Evolutionary conservation across 768 basidiomycete species (phyloP).

Genomic region (Suillus occidentalis): DNA sequence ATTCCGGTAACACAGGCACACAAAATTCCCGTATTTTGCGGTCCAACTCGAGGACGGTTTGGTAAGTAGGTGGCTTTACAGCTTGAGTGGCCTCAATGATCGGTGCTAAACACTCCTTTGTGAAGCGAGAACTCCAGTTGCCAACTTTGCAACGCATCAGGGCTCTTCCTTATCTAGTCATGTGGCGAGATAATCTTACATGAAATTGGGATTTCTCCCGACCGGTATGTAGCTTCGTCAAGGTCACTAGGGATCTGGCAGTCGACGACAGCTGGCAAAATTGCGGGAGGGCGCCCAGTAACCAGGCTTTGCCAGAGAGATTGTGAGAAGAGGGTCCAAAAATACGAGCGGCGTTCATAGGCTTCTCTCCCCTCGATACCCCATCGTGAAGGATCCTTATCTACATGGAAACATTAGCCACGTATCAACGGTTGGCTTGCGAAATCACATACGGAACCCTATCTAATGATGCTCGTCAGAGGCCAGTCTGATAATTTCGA

Average conservation of each 20-base stretch:
- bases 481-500: background rate
- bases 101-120: slow-evolving; percentile 42
- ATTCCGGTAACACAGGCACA: slow-evolving; percentile 23
- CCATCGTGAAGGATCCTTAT: slow-evolving; percentile 54
- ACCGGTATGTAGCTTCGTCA: slow-evolving; percentile 45
- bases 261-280: slow-evolving; percentile 43
- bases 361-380: slow-evolving; percentile 48
- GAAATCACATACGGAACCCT: slow-evolving; percentile 15
- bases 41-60: slow-evolving; percentile 49
- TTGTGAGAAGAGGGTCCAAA: slow-evolving; percentile 52
- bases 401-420: slow-evolving; percentile 26
- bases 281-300: slow-evolving; percentile 48
- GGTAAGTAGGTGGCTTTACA: slow-evolving; percentile 46
- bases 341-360: slow-evolving; percentile 53
- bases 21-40: slow-evolving; percentile 44
- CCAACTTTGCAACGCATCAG: slow-evolving; percentile 38
- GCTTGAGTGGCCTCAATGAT: slow-evolving; percentile 42
- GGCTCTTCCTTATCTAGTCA: background rate
- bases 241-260: slow-evolving; percentile 45
- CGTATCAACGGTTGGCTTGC: background rate
- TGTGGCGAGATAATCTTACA: slow-evolving; percentile 36
- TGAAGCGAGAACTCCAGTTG: slow-evolving; percentile 46
- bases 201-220: slow-evolving; percentile 43
- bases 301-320: slow-evolving; percentile 55
- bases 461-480: slow-evolving; percentile 9